Evolutionary conservation across 176 grass and related monocot genomes (phyloP).

Genomic region (barley (Hordeum vulgare)): DNA sequence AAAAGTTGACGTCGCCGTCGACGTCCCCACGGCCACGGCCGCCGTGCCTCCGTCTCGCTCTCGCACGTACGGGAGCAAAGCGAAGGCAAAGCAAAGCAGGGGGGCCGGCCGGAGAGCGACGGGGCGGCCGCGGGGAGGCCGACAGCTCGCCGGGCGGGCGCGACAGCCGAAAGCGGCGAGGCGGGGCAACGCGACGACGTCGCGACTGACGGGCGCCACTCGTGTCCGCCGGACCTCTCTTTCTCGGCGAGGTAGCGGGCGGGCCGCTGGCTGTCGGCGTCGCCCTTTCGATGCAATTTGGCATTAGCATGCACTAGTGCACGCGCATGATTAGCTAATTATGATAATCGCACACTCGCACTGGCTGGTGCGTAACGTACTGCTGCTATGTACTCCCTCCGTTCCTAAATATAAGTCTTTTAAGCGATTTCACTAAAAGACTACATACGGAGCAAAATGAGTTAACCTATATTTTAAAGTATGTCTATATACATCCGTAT

Average conservation of each 20-base stretch:
- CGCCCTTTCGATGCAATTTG: slow-evolving; percentile 41
- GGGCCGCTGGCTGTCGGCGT: slow-evolving; percentile 2
- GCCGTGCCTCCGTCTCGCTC: background rate
- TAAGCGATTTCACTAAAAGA: too few species aligned
- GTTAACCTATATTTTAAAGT: too few species aligned
- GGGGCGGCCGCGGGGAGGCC: background rate
- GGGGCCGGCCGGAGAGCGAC: slow-evolving; percentile 10
- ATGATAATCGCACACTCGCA: background rate
- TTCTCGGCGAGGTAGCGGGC: background rate
- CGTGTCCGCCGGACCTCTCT: background rate
- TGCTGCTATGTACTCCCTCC: too few species aligned
- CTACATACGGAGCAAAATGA: too few species aligned
- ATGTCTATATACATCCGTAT: too few species aligned
- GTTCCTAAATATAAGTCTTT: too few species aligned
- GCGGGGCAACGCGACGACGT: background rate
- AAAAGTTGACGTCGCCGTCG: background rate
- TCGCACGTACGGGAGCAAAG: background rate
- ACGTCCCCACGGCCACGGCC: too few species aligned
- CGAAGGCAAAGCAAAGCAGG: background rate
- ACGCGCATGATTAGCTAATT: slow-evolving; percentile 15
- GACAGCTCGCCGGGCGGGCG: slow-evolving; percentile 16
- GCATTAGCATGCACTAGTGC: slow-evolving; percentile 17
- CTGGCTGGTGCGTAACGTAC: background rate
- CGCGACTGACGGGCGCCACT: background rate
- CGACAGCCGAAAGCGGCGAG: slow-evolving; percentile 3